A percentile compares a stretch with the other conserved stretches of the same genome.
phyloP scores from a whole-genome alignment of 2,329 filamentous ascomycete genomes.

The Trichophyton schoenleinii region DNA sequence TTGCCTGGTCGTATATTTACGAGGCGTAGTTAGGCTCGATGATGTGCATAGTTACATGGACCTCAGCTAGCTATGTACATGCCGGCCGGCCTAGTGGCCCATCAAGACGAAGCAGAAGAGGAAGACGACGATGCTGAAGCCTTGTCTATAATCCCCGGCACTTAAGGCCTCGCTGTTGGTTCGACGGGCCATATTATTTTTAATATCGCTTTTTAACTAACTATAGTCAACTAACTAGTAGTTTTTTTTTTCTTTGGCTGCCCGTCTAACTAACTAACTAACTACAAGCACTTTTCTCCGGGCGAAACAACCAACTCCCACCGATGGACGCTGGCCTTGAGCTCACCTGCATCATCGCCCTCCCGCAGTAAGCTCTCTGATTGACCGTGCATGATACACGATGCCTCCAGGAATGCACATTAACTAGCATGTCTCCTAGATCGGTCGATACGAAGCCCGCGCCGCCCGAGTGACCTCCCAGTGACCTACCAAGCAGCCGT shows the following conservation, averaged over 20 bases:
- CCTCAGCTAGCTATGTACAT: not conserved
- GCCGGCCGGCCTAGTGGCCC: too few species aligned
- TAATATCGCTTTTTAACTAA: not conserved
- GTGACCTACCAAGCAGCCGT: not conserved
- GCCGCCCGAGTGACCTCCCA: not conserved
- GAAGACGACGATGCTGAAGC: not conserved
- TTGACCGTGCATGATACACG: not conserved
- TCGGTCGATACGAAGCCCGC: not conserved
- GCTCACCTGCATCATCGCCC: not conserved
- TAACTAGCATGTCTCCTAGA: not conserved
- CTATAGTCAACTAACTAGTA: not conserved
- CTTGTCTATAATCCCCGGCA: not conserved
- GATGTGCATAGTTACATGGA: too few species aligned
- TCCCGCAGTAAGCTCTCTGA: not conserved
- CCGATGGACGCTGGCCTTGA: not conserved
- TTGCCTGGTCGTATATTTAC: not conserved
- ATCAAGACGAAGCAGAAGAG: too few species aligned
- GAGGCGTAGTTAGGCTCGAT: too few species aligned
- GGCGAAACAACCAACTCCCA: not conserved
- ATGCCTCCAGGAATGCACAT: not conserved
- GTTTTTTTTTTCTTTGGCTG: not conserved
- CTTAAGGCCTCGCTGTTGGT: not conserved
- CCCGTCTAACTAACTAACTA: not conserved
- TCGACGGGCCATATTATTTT: too few species aligned
- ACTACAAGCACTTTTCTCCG: not conserved